A percentile compares a stretch with the other conserved stretches of the same genome.
Evolutionary conservation across 352 stramenopile species (phyloP).

Genomic region (Pythium folliculosum): DNA sequence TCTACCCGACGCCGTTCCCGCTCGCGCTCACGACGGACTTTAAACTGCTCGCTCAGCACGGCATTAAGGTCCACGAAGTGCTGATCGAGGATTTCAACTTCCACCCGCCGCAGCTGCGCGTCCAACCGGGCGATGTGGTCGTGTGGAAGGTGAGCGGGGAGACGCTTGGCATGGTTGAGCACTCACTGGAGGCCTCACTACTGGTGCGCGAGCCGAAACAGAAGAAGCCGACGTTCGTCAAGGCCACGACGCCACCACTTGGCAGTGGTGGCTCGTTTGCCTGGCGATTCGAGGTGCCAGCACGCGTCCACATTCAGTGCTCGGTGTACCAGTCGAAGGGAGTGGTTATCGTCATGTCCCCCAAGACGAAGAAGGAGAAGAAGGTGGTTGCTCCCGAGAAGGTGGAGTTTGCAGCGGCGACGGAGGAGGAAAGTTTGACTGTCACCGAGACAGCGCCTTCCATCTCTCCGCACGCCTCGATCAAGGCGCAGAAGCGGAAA

Average conservation of each 20-base stretch:
- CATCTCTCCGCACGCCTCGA: neutral
- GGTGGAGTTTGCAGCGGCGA: neutral
- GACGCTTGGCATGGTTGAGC: slow-evolving; percentile 43
- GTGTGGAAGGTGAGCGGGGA: slow-evolving; percentile 40
- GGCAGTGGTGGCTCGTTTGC: slow-evolving; percentile 32
- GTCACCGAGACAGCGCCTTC: neutral
- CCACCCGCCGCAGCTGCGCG: slow-evolving; percentile 30
- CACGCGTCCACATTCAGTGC: slow-evolving; percentile 34
- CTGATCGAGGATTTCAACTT: slow-evolving; percentile 43
- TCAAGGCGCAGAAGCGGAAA: slow-evolving; percentile 18
- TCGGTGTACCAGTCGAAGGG: slow-evolving; percentile 43
- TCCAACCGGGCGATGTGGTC: slow-evolving; percentile 37
- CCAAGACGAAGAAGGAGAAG: slow-evolving; percentile 23
- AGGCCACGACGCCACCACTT: slow-evolving; percentile 32
- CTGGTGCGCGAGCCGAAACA: neutral
- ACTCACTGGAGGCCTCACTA: slow-evolving; percentile 38
- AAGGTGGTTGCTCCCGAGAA: neutral
- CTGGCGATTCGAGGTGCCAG: slow-evolving; percentile 34
- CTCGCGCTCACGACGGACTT: slow-evolving; percentile 16
- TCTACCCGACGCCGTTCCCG: slow-evolving; percentile 36
- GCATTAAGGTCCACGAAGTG: slow-evolving; percentile 34
- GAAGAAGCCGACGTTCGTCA: slow-evolving; percentile 11
- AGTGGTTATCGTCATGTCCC: slow-evolving; percentile 28
- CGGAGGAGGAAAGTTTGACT: neutral
- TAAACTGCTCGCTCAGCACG: neutral